Base-by-base conservation (phyloP, 148 eudicot genomes). In the Rhododendron molle region DNA sequence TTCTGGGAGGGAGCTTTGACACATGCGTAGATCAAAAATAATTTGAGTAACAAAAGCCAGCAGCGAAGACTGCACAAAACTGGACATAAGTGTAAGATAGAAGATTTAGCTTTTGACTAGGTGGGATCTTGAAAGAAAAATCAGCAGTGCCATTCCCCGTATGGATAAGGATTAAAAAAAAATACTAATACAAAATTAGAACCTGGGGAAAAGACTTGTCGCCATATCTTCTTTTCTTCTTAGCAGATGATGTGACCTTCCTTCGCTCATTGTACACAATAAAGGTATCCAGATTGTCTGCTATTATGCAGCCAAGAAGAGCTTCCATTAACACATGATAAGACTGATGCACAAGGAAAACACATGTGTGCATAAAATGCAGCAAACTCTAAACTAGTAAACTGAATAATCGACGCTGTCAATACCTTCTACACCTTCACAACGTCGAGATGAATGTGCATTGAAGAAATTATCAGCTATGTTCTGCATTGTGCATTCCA, bases 401-500 rank as follows among this genome's bases (percentile, higher is more conserved):
- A 87, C 50, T 12, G 49, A 69, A 82, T 78, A 87, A 15, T 54
- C 23, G 36, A 56, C 12, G 74, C 43, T 43, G 78, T 20, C 86
- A 74, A 60, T 26, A 95, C 99, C 98, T 97, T 93, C 93, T 52
- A 91, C 88, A 83, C 91, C 96, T 58, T 92, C 85, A 89, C 89
- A 88, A 87, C 85, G 84, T 40, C 92, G 98, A 87, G 94, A 93
- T 81, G 90, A 84, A 86, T 87, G 95, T 8, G 84, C 85, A 86
- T 91, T 95, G 88, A 88, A 89, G 86, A 95, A 95, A 81, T 88
- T 92, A 84, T 97, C 99, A 44, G 98, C 98, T 86, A 97, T 94
- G 83, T 97, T 97, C 89, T 97, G 99, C 99, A 97, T 97, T 83
- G 99, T 97, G 89, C 98, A 97, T 88, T 97, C 99, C 90, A 97